Evolutionary conservation across 2,329 filamentous ascomycete genomes (phyloP).

Genomic region (Epichloe scottii): DNA sequence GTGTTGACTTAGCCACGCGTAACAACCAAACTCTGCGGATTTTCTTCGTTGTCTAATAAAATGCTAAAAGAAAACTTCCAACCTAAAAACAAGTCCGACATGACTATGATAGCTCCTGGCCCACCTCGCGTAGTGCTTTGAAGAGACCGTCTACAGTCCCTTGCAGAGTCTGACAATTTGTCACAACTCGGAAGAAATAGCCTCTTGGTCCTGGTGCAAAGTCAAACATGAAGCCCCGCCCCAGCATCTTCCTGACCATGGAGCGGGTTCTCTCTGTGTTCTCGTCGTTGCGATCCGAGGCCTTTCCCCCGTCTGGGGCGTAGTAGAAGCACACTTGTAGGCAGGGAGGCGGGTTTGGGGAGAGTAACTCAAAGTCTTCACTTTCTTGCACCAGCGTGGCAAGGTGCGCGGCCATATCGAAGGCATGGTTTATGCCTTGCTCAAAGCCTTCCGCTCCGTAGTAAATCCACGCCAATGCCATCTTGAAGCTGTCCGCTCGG

Average conservation of each 20-base stretch:
- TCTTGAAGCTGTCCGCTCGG: conserved; percentile 70
- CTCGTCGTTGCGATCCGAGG: conserved; percentile 27
- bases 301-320: conserved; percentile 35
- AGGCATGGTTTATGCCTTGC: conserved; percentile 56
- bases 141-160: conserved; percentile 40
- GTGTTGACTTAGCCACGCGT: conserved; percentile 1
- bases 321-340: conserved; percentile 94
- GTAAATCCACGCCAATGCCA: conserved; percentile 81
- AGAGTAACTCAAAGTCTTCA: conserved; percentile 56
- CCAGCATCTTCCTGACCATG: conserved; percentile 34
- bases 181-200: conserved; percentile 44
- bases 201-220: conserved; percentile 43
- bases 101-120: conserved; percentile 10
- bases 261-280: conserved; percentile 37
- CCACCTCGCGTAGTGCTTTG: conserved; percentile 37
- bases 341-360: conserved; percentile 67
- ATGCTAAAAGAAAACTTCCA: background rate
- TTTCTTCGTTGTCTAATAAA: too few species aligned
- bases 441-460: conserved; percentile 66
- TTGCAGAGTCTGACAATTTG: conserved; percentile 40
- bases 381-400: conserved; percentile 41
- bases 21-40: background rate
- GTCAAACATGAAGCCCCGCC: conserved; percentile 45
- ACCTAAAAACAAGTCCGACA: background rate
- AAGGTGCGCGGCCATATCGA: conserved; percentile 56